These are phyloP conservation scores for Marasmius fiardii DNA, from an alignment of 1,284 basidiomycete species.

Conservation along the genomic window DNA sequence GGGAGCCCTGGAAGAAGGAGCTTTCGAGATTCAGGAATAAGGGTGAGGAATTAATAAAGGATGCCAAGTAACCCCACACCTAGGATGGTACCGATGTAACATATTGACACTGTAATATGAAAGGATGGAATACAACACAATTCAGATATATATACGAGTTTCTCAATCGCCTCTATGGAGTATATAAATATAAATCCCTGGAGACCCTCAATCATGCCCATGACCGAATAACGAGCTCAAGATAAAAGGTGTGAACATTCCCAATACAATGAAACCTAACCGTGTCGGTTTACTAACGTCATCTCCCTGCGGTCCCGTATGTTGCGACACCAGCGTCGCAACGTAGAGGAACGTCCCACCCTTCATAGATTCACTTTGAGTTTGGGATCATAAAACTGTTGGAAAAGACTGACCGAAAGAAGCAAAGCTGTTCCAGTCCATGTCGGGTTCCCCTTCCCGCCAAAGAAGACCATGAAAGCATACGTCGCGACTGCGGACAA, in stretches of 20 bases:
- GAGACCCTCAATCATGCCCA: slow-evolving; percentile 26
- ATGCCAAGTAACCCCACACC: not conserved
- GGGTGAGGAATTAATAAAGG: slow-evolving; percentile 57
- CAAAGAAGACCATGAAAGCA: slow-evolving; percentile 55
- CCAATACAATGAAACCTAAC: slow-evolving; percentile 52
- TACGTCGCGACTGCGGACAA: slow-evolving; percentile 73
- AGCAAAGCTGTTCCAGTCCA: slow-evolving; percentile 78
- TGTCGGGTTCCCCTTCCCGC: slow-evolving; percentile 35
- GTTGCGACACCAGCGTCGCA: slow-evolving; percentile 74
- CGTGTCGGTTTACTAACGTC: slow-evolving; percentile 49
- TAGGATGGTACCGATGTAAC: not conserved
- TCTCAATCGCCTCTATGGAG: no score
- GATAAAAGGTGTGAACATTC: slow-evolving; percentile 69
- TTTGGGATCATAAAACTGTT: slow-evolving; percentile 2
- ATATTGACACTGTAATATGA: not conserved
- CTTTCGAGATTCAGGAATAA: slow-evolving; percentile 78
- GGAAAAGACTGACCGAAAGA: slow-evolving; percentile 58
- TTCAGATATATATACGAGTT: not conserved
- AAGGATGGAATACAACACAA: not conserved
- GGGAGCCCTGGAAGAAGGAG: slow-evolving; percentile 85
- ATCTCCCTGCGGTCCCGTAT: slow-evolving; percentile 59
- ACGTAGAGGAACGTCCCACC: slow-evolving; percentile 95
- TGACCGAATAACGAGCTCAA: slow-evolving; percentile 50
- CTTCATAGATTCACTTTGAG: slow-evolving; percentile 35
- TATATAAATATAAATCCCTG: not conserved